phyloP scores from a whole-genome alignment of 352 stramenopile species.

The Phytophthora brassicae region DNA sequence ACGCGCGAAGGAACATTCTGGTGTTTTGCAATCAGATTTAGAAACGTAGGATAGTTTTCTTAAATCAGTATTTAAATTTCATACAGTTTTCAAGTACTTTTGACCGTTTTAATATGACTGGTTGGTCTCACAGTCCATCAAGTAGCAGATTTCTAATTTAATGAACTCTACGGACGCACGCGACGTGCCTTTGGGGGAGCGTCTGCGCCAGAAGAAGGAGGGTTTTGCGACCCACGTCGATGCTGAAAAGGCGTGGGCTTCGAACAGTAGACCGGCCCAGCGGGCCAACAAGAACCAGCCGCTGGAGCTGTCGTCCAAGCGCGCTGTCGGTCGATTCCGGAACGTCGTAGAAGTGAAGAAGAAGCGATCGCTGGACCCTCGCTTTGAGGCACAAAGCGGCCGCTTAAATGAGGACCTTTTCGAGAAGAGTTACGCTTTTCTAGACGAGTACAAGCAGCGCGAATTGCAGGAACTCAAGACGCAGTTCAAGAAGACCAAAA shows the following conservation, averaged over 20 bases:
- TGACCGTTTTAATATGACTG: too few species aligned
- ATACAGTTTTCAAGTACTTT: too few species aligned
- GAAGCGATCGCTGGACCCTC: conserved; percentile 71
- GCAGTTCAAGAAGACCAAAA: conserved; percentile 73
- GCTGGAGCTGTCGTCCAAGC: conserved; percentile 84
- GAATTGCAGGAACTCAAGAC: conserved; percentile 88
- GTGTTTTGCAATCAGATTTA: too few species aligned
- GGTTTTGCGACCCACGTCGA: conserved; percentile 51
- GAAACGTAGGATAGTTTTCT: too few species aligned
- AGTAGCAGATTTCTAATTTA: too few species aligned
- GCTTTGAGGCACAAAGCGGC: conserved; percentile 83
- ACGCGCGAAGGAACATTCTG: too few species aligned
- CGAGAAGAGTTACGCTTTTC: conserved; percentile 86
- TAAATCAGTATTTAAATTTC: too few species aligned
- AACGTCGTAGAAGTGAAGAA: conserved; percentile 87
- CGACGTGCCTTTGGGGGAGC: conserved; percentile 81
- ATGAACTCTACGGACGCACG: conserved; percentile 23
- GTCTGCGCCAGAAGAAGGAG: conserved; percentile 76
- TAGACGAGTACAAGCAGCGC: conserved; percentile 87
- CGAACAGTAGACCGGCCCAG: conserved; percentile 5
- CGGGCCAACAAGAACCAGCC: conserved; percentile 86
- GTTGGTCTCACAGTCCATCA: too few species aligned
- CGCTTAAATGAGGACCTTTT: conserved; percentile 91
- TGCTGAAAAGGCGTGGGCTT: neutral
- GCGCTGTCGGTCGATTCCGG: conserved; percentile 74